phyloP scores from a whole-genome alignment of 176 grass and related monocot species.

The Microstegium vimineum region DNA sequence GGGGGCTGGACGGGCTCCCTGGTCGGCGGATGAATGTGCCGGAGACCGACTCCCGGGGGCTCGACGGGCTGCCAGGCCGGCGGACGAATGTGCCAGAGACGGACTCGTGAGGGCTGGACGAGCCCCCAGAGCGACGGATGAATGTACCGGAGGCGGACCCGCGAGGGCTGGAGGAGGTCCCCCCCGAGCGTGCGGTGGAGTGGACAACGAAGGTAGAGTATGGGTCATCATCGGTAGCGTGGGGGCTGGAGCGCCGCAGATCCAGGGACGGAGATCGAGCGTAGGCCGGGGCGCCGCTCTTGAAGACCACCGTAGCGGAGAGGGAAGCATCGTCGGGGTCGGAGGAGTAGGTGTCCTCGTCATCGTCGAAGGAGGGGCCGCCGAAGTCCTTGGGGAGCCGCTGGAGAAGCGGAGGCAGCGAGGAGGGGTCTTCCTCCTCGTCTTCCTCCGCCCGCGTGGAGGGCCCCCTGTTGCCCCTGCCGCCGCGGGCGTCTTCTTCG shows the following conservation, averaged over 20 bases:
- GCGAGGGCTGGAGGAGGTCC: constrained; percentile 24
- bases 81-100: constrained; percentile 56
- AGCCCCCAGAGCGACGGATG: constrained; percentile 23
- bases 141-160: constrained; percentile 54
- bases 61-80: constrained; percentile 12
- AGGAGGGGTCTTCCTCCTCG: constrained; percentile 68
- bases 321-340: constrained; percentile 44
- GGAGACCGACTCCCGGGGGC: constrained; percentile 36
- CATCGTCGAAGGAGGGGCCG: constrained; percentile 76
- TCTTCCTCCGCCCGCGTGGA: constrained; percentile 35
- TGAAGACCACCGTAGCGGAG: constrained; percentile 65
- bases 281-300: constrained; percentile 42
- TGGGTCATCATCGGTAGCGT: constrained; percentile 42
- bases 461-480: neutral
- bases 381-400: constrained; percentile 99
- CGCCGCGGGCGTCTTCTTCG: constrained; percentile 16
- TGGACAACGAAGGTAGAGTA: constrained; percentile 68
- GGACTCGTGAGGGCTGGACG: constrained; percentile 39
- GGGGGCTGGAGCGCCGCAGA: constrained; percentile 57
- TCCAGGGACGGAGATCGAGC: constrained; percentile 67
- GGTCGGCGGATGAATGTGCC: constrained; percentile 40
- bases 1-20: constrained; percentile 14
- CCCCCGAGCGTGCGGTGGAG: constrained; percentile 30
- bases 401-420: constrained; percentile 96
- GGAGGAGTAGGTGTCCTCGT: constrained; percentile 58